Percentiles rank a stretch among this genome's conserved stretches.
Conservation (phyloP, 257 asterid species). For the Ilex aquifolium region DNA sequence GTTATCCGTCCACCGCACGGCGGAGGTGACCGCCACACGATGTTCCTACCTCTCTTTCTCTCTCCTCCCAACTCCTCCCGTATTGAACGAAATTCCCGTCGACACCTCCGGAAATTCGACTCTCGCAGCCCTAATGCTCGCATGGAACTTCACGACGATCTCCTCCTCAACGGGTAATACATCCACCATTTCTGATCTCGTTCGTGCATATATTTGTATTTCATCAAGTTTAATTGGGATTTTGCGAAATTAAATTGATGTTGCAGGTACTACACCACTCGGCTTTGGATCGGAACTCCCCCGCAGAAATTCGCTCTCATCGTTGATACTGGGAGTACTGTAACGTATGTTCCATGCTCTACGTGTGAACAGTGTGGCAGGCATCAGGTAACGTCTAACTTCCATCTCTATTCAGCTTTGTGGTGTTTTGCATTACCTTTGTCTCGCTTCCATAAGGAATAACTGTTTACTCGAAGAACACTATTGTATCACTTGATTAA, state of each 20-base stretch:
- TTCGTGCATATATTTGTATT: background rate
- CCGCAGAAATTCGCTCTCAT: slow-evolving; percentile 89
- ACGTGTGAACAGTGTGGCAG: slow-evolving; percentile 87
- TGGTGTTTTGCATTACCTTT: too few relatives aligned
- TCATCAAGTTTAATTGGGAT: slow-evolving; percentile 8
- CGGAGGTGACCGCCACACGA: slow-evolving; percentile 9
- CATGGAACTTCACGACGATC: slow-evolving; percentile 86
- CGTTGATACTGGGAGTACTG: slow-evolving; percentile 98
- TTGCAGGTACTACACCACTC: slow-evolving; percentile 87
- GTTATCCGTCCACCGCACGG: background rate
- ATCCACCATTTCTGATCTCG: background rate
- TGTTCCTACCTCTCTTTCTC: slow-evolving; percentile 35
- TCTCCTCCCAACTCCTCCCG: slow-evolving; percentile 21
- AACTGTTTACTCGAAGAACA: too few relatives aligned
- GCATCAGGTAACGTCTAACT: slow-evolving; percentile 61
- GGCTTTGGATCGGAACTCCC: slow-evolving; percentile 91
- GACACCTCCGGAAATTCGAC: slow-evolving; percentile 32
- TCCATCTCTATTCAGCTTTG: background rate
- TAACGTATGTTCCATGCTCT: slow-evolving; percentile 89
- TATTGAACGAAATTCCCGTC: slow-evolving; percentile 25
- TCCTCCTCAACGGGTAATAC: slow-evolving; percentile 64
- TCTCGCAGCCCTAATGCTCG: slow-evolving; percentile 46
- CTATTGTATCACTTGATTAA: too few relatives aligned
- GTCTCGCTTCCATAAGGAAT: too few relatives aligned
- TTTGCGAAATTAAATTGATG: slow-evolving; percentile 6